phyloP scores from a whole-genome alignment of 2,329 filamentous ascomycete species.

The Hypomyces perniciosus region DNA sequence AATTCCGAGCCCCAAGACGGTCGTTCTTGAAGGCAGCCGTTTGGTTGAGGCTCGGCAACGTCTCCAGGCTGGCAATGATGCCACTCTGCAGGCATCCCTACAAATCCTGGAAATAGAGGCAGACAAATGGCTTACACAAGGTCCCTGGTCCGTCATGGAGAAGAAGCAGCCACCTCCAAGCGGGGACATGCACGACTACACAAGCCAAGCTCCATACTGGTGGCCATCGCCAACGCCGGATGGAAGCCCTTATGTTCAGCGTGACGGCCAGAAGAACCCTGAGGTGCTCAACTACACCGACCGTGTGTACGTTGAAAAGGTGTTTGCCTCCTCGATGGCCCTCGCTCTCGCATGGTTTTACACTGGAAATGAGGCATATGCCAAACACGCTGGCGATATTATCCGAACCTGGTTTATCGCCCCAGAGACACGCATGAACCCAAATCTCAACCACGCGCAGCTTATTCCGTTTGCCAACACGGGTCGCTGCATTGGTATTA shows the following conservation, averaged over 20 bases:
- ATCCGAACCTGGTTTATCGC: slow-evolving; percentile 9
- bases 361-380: slow-evolving; percentile 6
- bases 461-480: slow-evolving; percentile 8
- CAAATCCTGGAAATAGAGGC: not conserved
- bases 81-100: not conserved
- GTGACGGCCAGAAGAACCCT: slow-evolving; percentile 8
- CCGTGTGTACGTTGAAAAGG: slow-evolving; percentile 9
- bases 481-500: slow-evolving; percentile 7
- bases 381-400: slow-evolving; percentile 3
- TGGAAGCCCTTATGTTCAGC: slow-evolving; percentile 6
- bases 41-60: not conserved
- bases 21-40: slow-evolving; percentile 4
- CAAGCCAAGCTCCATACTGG: slow-evolving; percentile 12
- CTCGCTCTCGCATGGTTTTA: slow-evolving; percentile 10
- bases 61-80: slow-evolving; percentile 2
- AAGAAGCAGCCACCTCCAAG: slow-evolving; percentile 5
- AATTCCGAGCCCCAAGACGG: not conserved
- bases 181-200: slow-evolving; percentile 9
- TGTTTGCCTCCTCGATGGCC: slow-evolving; percentile 5
- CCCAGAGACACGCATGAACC: slow-evolving; percentile 8
- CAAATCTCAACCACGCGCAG: slow-evolving; percentile 10
- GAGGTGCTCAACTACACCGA: slow-evolving; percentile 9
- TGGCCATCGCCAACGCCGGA: slow-evolving; percentile 6
- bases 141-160: slow-evolving; percentile 10
- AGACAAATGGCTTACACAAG: slow-evolving; percentile 7